Evolutionary conservation across 225 moss, liverwort and hornwort species (phyloP).

Genomic region (Asterella californica): DNA sequence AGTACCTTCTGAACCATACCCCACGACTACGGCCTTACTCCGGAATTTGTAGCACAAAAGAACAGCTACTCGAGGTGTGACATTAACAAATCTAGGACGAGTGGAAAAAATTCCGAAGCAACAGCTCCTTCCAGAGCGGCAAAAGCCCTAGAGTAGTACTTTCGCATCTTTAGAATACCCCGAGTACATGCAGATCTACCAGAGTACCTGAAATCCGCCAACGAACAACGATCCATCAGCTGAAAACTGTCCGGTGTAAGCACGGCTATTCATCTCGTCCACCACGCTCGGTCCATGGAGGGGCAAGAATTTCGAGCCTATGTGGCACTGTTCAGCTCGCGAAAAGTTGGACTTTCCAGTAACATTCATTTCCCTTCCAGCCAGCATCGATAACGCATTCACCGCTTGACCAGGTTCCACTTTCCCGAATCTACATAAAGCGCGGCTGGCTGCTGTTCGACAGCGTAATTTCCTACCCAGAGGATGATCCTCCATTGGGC

Average conservation of each 20-base stretch:
- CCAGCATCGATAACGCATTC: constrained; percentile 59
- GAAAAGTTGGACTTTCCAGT: constrained; percentile 73
- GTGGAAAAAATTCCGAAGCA: not conserved
- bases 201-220: constrained; percentile 78
- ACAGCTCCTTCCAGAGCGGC: not conserved
- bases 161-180: not conserved
- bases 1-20: not conserved
- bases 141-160: not conserved
- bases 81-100: not conserved
- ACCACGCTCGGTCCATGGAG: constrained; percentile 69
- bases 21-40: not conserved
- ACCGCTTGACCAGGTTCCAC: constrained; percentile 50
- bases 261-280: constrained; percentile 64
- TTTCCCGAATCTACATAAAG: constrained; percentile 50
- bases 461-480: constrained; percentile 48
- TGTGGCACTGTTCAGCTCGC: constrained; percentile 69
- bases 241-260: constrained; percentile 89
- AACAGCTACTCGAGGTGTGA: not conserved
- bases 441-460: constrained; percentile 48
- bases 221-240: constrained; percentile 75
- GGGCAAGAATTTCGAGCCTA: constrained; percentile 62
- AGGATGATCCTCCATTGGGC: constrained; percentile 35
- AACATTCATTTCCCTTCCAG: constrained; percentile 71
- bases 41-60: not conserved
- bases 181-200: not conserved